Evolutionary conservation across 2,329 filamentous ascomycete genomes (phyloP).

Genomic region (Pezicula rhizophila): DNA sequence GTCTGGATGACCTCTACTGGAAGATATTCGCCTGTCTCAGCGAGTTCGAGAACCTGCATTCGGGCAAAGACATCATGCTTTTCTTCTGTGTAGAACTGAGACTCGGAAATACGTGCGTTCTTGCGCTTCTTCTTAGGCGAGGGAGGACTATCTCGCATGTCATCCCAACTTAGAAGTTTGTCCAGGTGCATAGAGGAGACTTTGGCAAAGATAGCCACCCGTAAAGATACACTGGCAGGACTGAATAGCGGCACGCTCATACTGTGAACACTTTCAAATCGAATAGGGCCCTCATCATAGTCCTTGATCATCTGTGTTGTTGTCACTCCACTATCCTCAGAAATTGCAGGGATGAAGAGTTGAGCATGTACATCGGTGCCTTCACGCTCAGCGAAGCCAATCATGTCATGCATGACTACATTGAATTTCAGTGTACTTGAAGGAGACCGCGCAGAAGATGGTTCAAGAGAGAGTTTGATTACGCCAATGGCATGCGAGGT

Average conservation of each 20-base stretch:
- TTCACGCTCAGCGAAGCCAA: conserved; percentile 92
- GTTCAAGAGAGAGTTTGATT: conserved; percentile 83
- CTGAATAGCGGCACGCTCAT: conserved; percentile 87
- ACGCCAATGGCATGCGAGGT: conserved; percentile 88
- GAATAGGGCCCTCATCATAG: conserved; percentile 87
- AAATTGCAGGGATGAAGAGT: conserved; percentile 88
- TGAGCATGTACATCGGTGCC: conserved; percentile 94
- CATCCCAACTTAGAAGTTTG: conserved; percentile 96
- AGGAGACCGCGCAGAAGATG: conserved; percentile 86
- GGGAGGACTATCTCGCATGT: conserved; percentile 78
- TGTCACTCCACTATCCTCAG: conserved; percentile 84
- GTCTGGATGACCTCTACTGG: conserved; percentile 90
- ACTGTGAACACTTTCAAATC: conserved; percentile 96
- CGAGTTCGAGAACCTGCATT: conserved; percentile 83
- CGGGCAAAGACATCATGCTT: conserved; percentile 87
- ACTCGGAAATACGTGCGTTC: conserved; percentile 70
- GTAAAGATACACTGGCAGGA: conserved; percentile 66
- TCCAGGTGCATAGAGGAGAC: conserved; percentile 93
- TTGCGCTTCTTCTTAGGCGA: conserved; percentile 49
- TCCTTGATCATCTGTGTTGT: conserved; percentile 91
- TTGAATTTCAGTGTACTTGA: conserved; percentile 95
- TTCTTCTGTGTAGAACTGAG: conserved; percentile 89
- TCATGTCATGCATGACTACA: conserved; percentile 93
- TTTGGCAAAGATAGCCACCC: conserved; percentile 86
- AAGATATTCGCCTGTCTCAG: conserved; percentile 83